A percentile compares a stretch with the other conserved stretches of the same genome.
These are phyloP conservation scores for Termitomyces sp. DNA, from an alignment of 768 basidiomycete genomes.

Conservation along the genomic window DNA sequence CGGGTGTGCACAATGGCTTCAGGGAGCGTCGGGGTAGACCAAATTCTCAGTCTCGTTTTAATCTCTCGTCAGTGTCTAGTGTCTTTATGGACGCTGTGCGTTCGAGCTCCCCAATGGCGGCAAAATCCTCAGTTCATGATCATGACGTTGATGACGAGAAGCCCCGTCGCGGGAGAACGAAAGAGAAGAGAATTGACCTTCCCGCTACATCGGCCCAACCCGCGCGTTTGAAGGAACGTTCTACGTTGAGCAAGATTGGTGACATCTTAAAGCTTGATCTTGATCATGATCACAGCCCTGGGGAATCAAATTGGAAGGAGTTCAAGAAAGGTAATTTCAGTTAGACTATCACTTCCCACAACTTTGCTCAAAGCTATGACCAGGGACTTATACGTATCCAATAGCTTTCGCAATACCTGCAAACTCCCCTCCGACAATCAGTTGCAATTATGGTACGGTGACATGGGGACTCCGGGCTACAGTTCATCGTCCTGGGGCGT, in stretches of 20 bases:
- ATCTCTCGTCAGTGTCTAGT: constrained; percentile 50
- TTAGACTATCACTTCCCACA: not conserved
- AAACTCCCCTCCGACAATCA: constrained; percentile 73
- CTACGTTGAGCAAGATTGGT: constrained; percentile 36
- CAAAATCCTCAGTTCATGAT: constrained; percentile 18
- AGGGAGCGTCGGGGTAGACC: constrained; percentile 22
- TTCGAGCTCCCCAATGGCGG: constrained; percentile 40
- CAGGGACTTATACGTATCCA: constrained; percentile 94
- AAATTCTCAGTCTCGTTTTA: constrained; percentile 46
- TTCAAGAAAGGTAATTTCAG: constrained; percentile 72
- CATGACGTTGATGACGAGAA: constrained; percentile 19
- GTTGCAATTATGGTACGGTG: constrained; percentile 74
- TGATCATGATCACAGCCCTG: constrained; percentile 43
- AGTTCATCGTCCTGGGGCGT: constrained; percentile 81
- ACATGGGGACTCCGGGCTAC: constrained; percentile 78
- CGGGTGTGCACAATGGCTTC: not conserved
- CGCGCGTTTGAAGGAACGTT: constrained; percentile 28
- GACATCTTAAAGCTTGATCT: constrained; percentile 38
- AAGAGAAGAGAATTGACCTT: constrained; percentile 24
- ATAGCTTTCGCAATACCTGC: constrained; percentile 87
- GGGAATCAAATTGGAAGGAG: constrained; percentile 72
- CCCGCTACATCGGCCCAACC: constrained; percentile 11
- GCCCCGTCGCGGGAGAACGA: constrained; percentile 33
- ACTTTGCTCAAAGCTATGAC: not conserved
- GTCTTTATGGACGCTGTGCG: constrained; percentile 49